A percentile compares a stretch with the other conserved stretches of the same genome.
These are phyloP conservation scores for Detonula confervacea DNA, from an alignment of 352 stramenopile genomes.

Conservation along the genomic window DNA sequence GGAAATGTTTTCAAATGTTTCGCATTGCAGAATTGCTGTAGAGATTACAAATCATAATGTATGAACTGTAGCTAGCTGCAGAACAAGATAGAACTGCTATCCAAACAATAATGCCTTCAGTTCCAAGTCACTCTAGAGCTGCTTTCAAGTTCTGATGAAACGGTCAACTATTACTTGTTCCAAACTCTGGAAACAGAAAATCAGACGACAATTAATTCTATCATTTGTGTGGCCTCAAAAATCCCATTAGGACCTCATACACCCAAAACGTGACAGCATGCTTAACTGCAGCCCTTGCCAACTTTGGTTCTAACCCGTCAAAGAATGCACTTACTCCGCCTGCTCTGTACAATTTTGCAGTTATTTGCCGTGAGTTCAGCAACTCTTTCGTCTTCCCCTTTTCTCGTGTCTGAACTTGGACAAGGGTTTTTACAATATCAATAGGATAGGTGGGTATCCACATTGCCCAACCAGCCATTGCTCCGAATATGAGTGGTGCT, in stretches of 20 bases:
- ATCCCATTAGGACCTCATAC: slow-evolving; percentile 63
- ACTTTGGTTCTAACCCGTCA: slow-evolving; percentile 73
- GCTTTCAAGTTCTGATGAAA: too few species aligned
- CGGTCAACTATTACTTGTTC: too few species aligned
- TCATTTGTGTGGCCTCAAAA: slow-evolving; percentile 17
- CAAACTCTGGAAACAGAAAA: too few species aligned
- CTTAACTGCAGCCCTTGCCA: slow-evolving; percentile 76
- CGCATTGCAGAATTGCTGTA: too few species aligned
- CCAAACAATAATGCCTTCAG: too few species aligned
- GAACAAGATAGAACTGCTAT: too few species aligned
- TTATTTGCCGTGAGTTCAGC: slow-evolving; percentile 44
- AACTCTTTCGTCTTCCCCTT: slow-evolving; percentile 33
- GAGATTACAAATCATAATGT: too few species aligned
- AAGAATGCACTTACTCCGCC: slow-evolving; percentile 71
- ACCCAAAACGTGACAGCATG: slow-evolving; percentile 83
- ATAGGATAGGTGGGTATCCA: slow-evolving; percentile 83
- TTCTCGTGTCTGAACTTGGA: slow-evolving; percentile 45
- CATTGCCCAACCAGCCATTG: slow-evolving; percentile 63
- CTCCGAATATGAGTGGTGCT: slow-evolving; percentile 61
- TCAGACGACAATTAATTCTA: background rate
- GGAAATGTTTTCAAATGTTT: too few species aligned
- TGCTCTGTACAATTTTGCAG: slow-evolving; percentile 62
- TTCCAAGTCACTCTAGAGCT: background rate
- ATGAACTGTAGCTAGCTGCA: too few species aligned
- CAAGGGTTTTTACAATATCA: slow-evolving; percentile 75